Evolutionary conservation across 176 grass and related monocot genomes (phyloP).

Genomic region (Guadua angustifolia): DNA sequence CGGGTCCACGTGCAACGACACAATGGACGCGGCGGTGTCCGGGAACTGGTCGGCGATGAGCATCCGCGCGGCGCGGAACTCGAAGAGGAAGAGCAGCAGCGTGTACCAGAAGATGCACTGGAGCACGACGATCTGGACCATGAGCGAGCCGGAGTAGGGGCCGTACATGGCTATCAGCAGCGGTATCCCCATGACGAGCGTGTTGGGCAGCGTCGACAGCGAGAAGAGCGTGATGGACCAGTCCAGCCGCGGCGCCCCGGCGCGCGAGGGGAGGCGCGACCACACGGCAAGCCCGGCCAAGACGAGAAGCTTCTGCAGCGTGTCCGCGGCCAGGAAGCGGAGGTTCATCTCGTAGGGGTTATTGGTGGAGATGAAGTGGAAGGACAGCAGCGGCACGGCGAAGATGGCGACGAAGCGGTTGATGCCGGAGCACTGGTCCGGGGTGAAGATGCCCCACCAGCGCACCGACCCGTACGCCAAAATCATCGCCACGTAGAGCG

Average conservation of each 20-base stretch:
- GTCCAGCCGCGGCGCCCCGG: conserved; percentile 48
- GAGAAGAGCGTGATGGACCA: conserved; percentile 86
- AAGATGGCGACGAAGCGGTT: conserved; percentile 90
- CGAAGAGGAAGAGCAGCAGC: conserved; percentile 77
- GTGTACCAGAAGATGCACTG: conserved; percentile 96
- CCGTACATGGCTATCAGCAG: conserved; percentile 78
- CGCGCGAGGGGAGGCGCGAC: conserved; percentile 38
- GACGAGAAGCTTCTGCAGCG: conserved; percentile 81
- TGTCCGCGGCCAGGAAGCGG: conserved; percentile 82
- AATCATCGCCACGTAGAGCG: conserved; percentile 92
- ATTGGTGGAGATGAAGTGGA: conserved; percentile 91
- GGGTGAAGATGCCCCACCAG: conserved; percentile 73
- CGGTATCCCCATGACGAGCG: conserved; percentile 80
- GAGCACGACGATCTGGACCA: conserved; percentile 82
- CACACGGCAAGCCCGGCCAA: conserved; percentile 57
- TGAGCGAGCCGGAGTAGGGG: conserved; percentile 49
- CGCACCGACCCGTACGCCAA: conserved; percentile 70
- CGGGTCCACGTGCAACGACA: conserved; percentile 50
- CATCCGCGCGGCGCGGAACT: conserved; percentile 75
- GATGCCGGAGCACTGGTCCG: conserved; percentile 91
- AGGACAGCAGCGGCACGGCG: conserved; percentile 84
- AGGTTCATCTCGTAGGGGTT: conserved; percentile 80
- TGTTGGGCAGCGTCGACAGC: conserved; percentile 66
- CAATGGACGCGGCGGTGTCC: conserved; percentile 61
- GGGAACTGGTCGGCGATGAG: conserved; percentile 69